Evolutionary conservation across 2,329 filamentous ascomycete genomes (phyloP).

Genomic region (Cladosporium sphaerospermum): DNA sequence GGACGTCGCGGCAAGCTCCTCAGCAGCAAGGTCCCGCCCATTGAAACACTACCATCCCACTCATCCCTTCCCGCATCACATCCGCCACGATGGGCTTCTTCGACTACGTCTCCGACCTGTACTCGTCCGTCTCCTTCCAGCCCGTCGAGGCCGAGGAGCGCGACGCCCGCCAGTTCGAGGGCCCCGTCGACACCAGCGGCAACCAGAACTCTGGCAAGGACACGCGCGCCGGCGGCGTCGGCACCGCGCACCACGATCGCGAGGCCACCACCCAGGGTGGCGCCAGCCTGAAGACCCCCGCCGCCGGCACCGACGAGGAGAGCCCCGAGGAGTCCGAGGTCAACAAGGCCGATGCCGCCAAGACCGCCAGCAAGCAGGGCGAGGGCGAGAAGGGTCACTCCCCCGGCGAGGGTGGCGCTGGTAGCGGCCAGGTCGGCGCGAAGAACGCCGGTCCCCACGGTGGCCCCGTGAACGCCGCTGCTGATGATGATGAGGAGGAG

Average conservation of each 20-base stretch:
- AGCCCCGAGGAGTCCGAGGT: constrained; percentile 36
- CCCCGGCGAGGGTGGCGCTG: constrained; percentile 23
- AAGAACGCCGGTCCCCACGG: constrained; percentile 23
- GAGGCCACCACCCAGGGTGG: constrained; percentile 32
- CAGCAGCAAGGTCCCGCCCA: background rate
- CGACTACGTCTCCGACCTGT: constrained; percentile 59
- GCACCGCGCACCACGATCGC: constrained; percentile 26
- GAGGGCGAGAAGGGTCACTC: constrained; percentile 22
- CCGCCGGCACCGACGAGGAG: constrained; percentile 40
- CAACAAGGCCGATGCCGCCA: constrained; percentile 37
- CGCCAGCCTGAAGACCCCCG: constrained; percentile 32
- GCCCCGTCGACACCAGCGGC: constrained; percentile 41
- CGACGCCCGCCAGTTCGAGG: constrained; percentile 42
- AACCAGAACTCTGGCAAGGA: constrained; percentile 34
- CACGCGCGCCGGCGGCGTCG: constrained; percentile 19
- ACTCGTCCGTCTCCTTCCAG: constrained; percentile 58
- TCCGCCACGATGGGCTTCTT: constrained; percentile 52
- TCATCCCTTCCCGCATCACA: constrained; percentile 2
- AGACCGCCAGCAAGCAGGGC: constrained; percentile 17
- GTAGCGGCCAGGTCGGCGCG: constrained; percentile 22
- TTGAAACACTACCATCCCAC: constrained; percentile 6
- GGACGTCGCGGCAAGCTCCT: constrained; percentile 8
- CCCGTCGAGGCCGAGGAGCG: constrained; percentile 57
- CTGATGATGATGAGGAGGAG: constrained; percentile 47
- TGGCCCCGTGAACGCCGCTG: constrained; percentile 32